Percentiles rank a stretch among this genome's conserved stretches.
Conservation (phyloP, 768 basidiomycete genomes). For the Clitopilus hobsonii region DNA sequence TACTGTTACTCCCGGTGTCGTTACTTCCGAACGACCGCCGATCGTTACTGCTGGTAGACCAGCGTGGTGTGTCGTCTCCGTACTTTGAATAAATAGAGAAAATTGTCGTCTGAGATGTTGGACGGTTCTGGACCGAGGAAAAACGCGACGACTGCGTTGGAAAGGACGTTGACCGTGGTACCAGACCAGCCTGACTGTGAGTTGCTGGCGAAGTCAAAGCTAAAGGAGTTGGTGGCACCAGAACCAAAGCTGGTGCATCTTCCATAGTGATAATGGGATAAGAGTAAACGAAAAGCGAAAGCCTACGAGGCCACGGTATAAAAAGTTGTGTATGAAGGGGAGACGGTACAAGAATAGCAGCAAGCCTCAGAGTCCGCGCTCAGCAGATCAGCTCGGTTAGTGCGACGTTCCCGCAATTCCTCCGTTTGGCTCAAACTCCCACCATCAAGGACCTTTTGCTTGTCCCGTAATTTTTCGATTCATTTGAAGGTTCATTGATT, state of each 20-base stretch:
- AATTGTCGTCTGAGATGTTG: slow-evolving; percentile 70
- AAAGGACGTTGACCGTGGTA: slow-evolving; percentile 22
- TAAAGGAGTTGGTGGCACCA: slow-evolving; percentile 29
- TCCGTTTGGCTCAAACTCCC: background rate
- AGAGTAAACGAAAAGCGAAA: slow-evolving; percentile 6
- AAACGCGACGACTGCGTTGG: slow-evolving; percentile 26
- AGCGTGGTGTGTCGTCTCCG: slow-evolving; percentile 48
- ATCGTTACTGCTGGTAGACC: slow-evolving; percentile 33
- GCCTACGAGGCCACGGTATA: background rate
- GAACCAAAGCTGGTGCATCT: slow-evolving; percentile 35
- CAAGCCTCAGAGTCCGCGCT: background rate
- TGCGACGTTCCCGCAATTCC: background rate
- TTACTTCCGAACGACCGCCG: slow-evolving; percentile 22
- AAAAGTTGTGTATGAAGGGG: background rate
- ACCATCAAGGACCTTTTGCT: background rate
- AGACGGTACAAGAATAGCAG: background rate
- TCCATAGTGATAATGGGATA: slow-evolving; percentile 16
- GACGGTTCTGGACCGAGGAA: slow-evolving; percentile 37
- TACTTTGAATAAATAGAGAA: slow-evolving; percentile 89
- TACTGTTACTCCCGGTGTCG: slow-evolving; percentile 16
- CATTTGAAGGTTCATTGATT: background rate
- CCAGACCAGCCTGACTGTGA: slow-evolving; percentile 22
- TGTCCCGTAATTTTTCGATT: background rate
- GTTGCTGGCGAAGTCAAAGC: slow-evolving; percentile 16
- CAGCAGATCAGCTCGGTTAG: background rate